Conservation (phyloP, 257 asterid genomes). For the Solanum etuberosum region DNA sequence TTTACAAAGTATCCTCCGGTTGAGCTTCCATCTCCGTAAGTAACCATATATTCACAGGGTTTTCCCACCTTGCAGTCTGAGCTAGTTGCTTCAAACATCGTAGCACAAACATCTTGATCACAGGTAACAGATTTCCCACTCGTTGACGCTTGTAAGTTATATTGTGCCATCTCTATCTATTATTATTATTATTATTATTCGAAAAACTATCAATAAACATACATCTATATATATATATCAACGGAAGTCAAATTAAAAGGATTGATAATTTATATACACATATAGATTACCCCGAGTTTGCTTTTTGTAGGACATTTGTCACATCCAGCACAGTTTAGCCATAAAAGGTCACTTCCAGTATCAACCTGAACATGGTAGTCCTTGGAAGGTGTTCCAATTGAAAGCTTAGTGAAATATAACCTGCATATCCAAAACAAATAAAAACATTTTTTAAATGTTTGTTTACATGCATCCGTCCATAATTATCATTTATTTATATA, state of each 20-base stretch:
- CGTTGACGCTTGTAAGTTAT: conserved; percentile 41
- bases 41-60: conserved; percentile 31
- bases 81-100: conserved; percentile 12
- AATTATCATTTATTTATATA: neutral
- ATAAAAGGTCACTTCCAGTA: conserved; percentile 57
- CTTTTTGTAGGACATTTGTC: conserved; percentile 38
- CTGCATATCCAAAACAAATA: conserved; percentile 6
- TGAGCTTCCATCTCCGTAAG: conserved; percentile 56
- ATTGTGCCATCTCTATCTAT: conserved; percentile 36
- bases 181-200: neutral
- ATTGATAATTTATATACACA: neutral
- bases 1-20: conserved; percentile 45
- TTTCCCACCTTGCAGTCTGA: conserved; percentile 34
- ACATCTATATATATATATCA: neutral
- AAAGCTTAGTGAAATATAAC: conserved; percentile 44
- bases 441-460: neutral
- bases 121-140: conserved; percentile 36
- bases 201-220: neutral
- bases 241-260: neutral
- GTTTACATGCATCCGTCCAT: neutral
- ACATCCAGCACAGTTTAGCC: conserved; percentile 51
- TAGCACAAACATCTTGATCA: conserved; percentile 36
- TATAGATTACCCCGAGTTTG: conserved; percentile 22
- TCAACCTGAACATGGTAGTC: conserved; percentile 60
- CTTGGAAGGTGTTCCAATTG: conserved; percentile 47